These are phyloP conservation scores for Penicillium manginii DNA, from an alignment of 495 filamentous ascomycete species.

Conservation along the genomic window DNA sequence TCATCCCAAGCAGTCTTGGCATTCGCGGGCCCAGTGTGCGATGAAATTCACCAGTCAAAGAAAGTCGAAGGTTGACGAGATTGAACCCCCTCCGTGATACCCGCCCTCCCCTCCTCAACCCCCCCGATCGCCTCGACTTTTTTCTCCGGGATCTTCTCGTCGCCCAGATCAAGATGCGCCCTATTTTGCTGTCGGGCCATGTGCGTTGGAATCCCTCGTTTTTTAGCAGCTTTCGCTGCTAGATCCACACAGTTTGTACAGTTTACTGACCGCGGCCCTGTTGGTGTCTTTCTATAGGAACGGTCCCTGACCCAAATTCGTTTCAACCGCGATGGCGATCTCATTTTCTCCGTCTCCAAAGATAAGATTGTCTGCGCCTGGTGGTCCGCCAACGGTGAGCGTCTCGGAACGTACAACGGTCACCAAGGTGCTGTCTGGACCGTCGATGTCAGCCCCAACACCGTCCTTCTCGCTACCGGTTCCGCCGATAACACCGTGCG, in stretches of 20 bases:
- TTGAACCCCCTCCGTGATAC: conserved; percentile 40
- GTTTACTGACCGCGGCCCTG: conserved; percentile 28
- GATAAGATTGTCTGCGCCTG: conserved; percentile 96
- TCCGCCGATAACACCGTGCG: conserved; percentile 98
- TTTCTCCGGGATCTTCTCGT: conserved; percentile 17
- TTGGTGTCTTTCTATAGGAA: conserved; percentile 56
- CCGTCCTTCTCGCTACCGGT: conserved; percentile 88
- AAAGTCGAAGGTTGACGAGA: conserved; percentile 43
- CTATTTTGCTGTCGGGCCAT: conserved; percentile 93
- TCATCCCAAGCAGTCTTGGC: conserved; percentile 36
- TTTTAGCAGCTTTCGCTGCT: background rate
- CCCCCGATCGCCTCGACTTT: conserved; percentile 24
- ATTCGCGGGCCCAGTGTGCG: conserved; percentile 46
- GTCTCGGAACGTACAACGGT: conserved; percentile 92
- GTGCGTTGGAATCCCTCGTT: conserved; percentile 47
- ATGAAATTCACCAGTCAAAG: conserved; percentile 52
- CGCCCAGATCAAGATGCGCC: conserved; percentile 69
- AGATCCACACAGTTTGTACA: background rate
- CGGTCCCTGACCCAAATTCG: conserved; percentile 98
- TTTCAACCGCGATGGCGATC: conserved; percentile 94
- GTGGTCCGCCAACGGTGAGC: conserved; percentile 93
- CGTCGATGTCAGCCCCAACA: conserved; percentile 94
- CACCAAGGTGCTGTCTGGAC: conserved; percentile 99
- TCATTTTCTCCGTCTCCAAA: conserved; percentile 96
- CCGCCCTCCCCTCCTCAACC: conserved; percentile 42